These are phyloP conservation scores for Daldinia eschscholtzii DNA, from an alignment of 2,329 filamentous ascomycete genomes.

Conservation along the genomic window DNA sequence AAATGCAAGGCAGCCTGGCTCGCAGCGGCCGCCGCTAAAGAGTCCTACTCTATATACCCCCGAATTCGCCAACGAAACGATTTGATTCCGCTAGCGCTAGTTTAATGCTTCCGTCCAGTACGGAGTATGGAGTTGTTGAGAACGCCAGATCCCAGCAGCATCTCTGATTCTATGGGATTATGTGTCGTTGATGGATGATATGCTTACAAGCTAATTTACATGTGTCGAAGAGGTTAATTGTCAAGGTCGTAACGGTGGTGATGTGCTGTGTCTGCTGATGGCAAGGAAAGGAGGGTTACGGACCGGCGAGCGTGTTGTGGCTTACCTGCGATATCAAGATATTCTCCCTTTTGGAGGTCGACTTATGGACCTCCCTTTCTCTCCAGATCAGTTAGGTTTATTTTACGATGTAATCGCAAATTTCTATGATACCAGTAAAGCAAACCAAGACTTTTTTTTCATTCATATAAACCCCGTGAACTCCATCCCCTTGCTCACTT, in stretches of 20 bases:
- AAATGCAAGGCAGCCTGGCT: constrained; percentile 89
- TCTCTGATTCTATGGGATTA: constrained; percentile 42
- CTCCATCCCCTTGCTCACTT: not conserved
- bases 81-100: constrained; percentile 44
- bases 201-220: constrained; percentile 54
- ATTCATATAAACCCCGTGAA: constrained; percentile 3
- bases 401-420: constrained; percentile 55
- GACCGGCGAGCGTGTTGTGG: constrained; percentile 36
- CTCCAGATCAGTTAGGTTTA: constrained; percentile 52
- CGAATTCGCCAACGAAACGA: constrained; percentile 39
- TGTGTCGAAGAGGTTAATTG: constrained; percentile 26
- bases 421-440: constrained; percentile 63
- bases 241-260: constrained; percentile 11
- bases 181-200: constrained; percentile 43
- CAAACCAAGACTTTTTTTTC: constrained; percentile 27
- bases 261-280: constrained; percentile 22
- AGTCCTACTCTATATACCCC: constrained; percentile 37
- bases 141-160: constrained; percentile 34
- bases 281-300: constrained; percentile 19
- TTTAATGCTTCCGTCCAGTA: constrained; percentile 45
- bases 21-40: constrained; percentile 90
- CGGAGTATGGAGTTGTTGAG: constrained; percentile 47
- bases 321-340: constrained; percentile 47
- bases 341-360: constrained; percentile 50
- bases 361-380: constrained; percentile 54